Percentiles rank a stretch among this genome's conserved stretches.
These are phyloP conservation scores for Schizochytrium sp. DNA, from an alignment of 108 stramenopile species.

Conservation along the genomic window DNA sequence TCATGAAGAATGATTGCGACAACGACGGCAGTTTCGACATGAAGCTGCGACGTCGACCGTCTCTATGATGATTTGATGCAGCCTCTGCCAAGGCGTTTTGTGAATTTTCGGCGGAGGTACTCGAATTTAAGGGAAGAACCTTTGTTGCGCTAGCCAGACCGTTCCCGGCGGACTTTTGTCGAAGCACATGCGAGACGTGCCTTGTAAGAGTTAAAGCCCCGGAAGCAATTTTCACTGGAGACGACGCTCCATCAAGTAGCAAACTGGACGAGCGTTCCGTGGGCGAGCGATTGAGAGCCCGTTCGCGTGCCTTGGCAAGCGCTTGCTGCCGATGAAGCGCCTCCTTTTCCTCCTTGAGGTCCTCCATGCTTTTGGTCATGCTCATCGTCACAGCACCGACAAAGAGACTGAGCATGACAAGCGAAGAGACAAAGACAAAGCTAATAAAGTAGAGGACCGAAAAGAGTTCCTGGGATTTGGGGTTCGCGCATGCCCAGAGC, in stretches of 20 bases:
- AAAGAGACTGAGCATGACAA: constrained; percentile 33
- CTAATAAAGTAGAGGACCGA: constrained; percentile 24
- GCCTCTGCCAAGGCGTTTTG: too few relatives aligned
- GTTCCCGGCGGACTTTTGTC: too few relatives aligned
- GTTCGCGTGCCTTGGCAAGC: not conserved
- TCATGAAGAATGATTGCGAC: not conserved
- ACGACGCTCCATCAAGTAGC: too few relatives aligned
- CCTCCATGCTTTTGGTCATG: constrained; percentile 29
- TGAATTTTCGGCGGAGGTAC: too few relatives aligned
- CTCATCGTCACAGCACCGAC: constrained; percentile 31
- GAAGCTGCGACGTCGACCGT: too few relatives aligned
- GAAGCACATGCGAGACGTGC: too few relatives aligned
- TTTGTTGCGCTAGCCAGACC: too few relatives aligned
- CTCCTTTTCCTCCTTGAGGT: constrained; percentile 23
- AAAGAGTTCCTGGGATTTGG: not conserved
- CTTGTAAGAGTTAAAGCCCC: too few relatives aligned
- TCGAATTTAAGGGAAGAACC: too few relatives aligned
- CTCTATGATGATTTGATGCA: too few relatives aligned
- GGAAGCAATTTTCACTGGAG: too few relatives aligned
- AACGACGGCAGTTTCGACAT: not conserved
- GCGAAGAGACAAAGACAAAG: constrained; percentile 23
- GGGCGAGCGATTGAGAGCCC: not conserved
- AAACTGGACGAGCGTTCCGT: not conserved
- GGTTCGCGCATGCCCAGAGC: not conserved
- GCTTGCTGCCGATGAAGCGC: not conserved